Evolutionary conservation across 345 rosid species (phyloP).

Genomic region (Eucalyptus globulus): DNA sequence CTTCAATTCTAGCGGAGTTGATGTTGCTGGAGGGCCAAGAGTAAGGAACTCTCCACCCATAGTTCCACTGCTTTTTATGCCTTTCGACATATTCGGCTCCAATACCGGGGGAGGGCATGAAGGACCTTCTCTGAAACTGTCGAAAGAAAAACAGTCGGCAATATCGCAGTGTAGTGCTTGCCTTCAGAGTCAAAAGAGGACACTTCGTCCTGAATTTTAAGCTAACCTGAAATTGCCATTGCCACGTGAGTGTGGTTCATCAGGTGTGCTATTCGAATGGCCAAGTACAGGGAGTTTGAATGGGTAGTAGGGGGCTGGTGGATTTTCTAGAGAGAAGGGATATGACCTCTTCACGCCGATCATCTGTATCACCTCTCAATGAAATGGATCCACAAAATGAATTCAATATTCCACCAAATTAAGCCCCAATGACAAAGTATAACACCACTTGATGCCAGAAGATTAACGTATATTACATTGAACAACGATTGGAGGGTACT

Average conservation of each 20-base stretch:
- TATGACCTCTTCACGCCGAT: conserved; percentile 38
- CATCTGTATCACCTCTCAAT: conserved; percentile 11
- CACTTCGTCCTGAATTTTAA: background rate
- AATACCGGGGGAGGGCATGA: conserved; percentile 2
- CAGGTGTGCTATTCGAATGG: conserved; percentile 10
- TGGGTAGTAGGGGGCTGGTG: conserved; percentile 5
- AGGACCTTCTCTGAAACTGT: conserved; percentile 13
- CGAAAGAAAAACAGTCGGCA: background rate
- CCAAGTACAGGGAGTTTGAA: conserved; percentile 8
- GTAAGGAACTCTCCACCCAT: conserved; percentile 28
- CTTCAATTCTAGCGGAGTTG: conserved; percentile 3
- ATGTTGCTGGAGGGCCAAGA: conserved; percentile 24
- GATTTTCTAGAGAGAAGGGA: conserved; percentile 27
- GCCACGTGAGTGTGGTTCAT: conserved; percentile 18
- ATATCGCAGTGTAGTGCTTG: background rate
- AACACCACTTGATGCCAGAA: background rate
- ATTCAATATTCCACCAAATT: background rate
- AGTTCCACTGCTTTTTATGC: background rate
- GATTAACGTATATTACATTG: background rate
- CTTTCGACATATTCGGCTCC: conserved; percentile 13
- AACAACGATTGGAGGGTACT: background rate
- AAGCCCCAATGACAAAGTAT: background rate
- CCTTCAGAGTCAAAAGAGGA: background rate
- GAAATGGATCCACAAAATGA: background rate
- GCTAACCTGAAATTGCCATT: conserved; percentile 22